Evolutionary conservation across 176 grass and related monocot species (phyloP), one percentile per base, ranked within the genome.

Genomic region (Triticum turgidum): DNA sequence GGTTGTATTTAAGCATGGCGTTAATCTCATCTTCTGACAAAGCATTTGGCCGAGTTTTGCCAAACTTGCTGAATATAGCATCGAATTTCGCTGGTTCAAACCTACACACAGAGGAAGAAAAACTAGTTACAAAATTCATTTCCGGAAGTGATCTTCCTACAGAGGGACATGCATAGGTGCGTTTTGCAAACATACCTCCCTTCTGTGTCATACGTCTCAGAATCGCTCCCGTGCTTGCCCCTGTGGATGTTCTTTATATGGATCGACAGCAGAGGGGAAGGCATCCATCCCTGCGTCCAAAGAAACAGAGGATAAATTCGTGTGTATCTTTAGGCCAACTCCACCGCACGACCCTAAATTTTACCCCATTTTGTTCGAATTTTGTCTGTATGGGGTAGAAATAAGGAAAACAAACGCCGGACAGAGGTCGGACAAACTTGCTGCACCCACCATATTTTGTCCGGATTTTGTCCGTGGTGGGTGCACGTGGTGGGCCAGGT

Each of bases 51-150:
- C 88, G 87, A 14, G 87, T 83, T 84, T 52, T 58, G 20, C 84
- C 87, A 49, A 92, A 94, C 80, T 94, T 94, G 33, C 90, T 94
- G 66, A 94, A 94, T 75, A 94, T 88, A 42, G 90, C 90, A 70
- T 94, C 92, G 1, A 94, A 94, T 18, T 90, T 92, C 30, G 92
- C 85, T 88, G 92, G 92, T 52, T 90, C 87, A 71, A 94, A 94
- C 81, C 92, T 94, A 76, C 7, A 1, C n/a, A 34, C 0, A 30
- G 24, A 49, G 5, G 9, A 80, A 44, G 27, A 11, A 65, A 65
- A 59, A 61, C 3, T 47, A 15, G 73, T 82, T 65, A 86, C 10
- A 80, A 54, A 63, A 49, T 35, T 17, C 15, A 9, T 17, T 52
- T 9, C 11, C 39, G 14, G 32, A 29, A n/a, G 56, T 39, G 39